These are phyloP conservation scores for Dactylis glomerata DNA, from an alignment of 176 grass and related monocot species.

Conservation along the genomic window DNA sequence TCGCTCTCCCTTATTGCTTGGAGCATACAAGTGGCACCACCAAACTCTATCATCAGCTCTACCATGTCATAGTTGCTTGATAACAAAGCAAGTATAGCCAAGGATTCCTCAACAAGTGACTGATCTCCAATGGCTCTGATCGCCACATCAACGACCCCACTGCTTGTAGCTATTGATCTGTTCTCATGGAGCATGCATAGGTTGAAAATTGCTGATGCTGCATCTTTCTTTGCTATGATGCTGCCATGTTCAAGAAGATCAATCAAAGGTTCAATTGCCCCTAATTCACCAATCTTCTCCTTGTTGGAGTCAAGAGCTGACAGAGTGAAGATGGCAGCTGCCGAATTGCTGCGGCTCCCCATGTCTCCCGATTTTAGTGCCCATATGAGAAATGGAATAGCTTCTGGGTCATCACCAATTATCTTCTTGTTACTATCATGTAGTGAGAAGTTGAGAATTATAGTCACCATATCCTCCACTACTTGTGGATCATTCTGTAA, in stretches of 20 bases:
- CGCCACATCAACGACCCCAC: conserved; percentile 49
- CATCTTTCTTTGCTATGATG: conserved; percentile 67
- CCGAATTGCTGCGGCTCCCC: conserved; percentile 70
- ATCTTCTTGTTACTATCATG: conserved; percentile 86
- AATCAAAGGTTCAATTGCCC: conserved; percentile 61
- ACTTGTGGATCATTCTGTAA: conserved; percentile 61
- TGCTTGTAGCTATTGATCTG: conserved; percentile 49
- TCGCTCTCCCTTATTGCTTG: conserved; percentile 49
- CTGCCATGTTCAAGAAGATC: conserved; percentile 70
- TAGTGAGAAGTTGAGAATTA: conserved; percentile 83
- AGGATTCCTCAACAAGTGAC: conserved; percentile 55
- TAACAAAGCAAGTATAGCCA: conserved; percentile 71
- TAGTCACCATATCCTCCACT: conserved; percentile 71
- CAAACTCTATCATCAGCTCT: conserved; percentile 48
- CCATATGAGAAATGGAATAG: conserved; percentile 58
- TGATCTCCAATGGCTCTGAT: conserved; percentile 48
- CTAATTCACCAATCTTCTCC: conserved; percentile 56
- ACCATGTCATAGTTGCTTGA: conserved; percentile 57
- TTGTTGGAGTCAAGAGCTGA: conserved; percentile 83
- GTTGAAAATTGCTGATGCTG: conserved; percentile 73
- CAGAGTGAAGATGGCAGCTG: conserved; percentile 76
- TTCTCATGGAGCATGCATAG: conserved; percentile 65
- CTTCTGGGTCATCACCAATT: conserved; percentile 61
- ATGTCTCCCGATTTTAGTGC: conserved; percentile 58
- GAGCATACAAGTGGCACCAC: conserved; percentile 50